Evolutionary conservation across 78 protist genomes (phyloP).

Genomic region (Dictyostelium brefeldianum): DNA sequence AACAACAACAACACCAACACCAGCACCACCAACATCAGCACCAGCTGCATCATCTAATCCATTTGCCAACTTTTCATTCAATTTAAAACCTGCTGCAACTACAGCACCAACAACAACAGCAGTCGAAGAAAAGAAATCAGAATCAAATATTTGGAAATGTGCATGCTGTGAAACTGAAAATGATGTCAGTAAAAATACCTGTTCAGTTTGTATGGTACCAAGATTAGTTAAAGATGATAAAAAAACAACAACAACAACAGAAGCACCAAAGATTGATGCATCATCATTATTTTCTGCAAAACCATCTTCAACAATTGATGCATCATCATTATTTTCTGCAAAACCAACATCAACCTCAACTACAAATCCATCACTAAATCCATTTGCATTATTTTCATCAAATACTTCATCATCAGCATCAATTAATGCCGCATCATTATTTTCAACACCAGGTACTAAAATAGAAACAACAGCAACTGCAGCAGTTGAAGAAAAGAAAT

Average conservation of each 20-base stretch:
- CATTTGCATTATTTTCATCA: constrained; percentile 13
- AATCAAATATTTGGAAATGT: neutral
- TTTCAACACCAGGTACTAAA: neutral
- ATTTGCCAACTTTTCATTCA: neutral
- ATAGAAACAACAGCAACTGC: neutral
- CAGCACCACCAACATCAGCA: constrained; percentile 18
- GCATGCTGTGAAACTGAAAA: constrained; percentile 21
- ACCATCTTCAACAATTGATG: neutral
- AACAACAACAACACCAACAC: neutral
- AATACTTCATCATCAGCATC: neutral
- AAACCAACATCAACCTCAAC: neutral
- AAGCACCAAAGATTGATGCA: neutral
- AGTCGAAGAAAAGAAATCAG: neutral
- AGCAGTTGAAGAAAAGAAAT: neutral
- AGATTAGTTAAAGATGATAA: neutral
- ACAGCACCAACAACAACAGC: constrained; percentile 12
- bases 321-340: neutral
- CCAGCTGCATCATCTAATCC: neutral
- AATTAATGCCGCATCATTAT: neutral
- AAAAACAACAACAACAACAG: neutral
- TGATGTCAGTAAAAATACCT: neutral
- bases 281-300: constrained; percentile 1
- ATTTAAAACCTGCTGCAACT: neutral
- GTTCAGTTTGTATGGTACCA: constrained; percentile 35
- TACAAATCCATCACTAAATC: neutral